A percentile compares a stretch with the other conserved stretches of the same genome.
Conservation (phyloP, 768 basidiomycete species). For the Podaxis sp. region DNA sequence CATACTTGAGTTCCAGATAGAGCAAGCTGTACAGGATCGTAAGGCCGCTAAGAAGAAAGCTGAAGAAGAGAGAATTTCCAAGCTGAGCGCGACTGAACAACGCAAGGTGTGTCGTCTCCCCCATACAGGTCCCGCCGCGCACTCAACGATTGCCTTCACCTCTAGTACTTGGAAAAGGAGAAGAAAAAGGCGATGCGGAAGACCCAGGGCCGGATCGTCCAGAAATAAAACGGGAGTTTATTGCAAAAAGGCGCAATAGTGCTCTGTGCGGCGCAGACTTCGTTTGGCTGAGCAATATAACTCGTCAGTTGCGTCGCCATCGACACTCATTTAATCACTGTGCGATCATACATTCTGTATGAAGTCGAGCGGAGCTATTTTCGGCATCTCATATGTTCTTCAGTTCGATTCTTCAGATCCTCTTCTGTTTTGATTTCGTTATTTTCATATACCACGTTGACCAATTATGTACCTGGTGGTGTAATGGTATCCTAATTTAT, state of each 20-base stretch:
- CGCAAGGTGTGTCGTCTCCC: slow-evolving; percentile 56
- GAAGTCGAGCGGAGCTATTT: background rate
- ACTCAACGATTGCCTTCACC: background rate
- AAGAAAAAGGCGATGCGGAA: slow-evolving; percentile 71
- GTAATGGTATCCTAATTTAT: background rate
- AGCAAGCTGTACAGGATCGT: slow-evolving; percentile 62
- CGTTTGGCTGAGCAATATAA: background rate
- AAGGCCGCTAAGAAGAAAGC: slow-evolving; percentile 69
- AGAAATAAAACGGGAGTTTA: slow-evolving; percentile 36
- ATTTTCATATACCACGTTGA: background rate
- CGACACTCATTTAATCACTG: background rate
- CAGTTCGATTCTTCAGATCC: background rate
- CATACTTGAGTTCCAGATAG: slow-evolving; percentile 18
- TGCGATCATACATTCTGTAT: background rate
- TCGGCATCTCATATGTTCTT: background rate
- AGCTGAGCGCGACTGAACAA: slow-evolving; percentile 77
- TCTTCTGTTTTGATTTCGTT: background rate
- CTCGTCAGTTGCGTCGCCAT: background rate
- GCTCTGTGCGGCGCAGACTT: background rate
- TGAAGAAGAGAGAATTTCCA: slow-evolving; percentile 70
- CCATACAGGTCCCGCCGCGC: background rate
- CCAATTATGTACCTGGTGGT: background rate
- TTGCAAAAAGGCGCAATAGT: background rate
- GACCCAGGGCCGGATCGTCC: slow-evolving; percentile 61
- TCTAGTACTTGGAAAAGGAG: slow-evolving; percentile 61